Base-by-base conservation (phyloP, 2,329 filamentous ascomycete species). In the Nothomitra cinnamomea region DNA sequence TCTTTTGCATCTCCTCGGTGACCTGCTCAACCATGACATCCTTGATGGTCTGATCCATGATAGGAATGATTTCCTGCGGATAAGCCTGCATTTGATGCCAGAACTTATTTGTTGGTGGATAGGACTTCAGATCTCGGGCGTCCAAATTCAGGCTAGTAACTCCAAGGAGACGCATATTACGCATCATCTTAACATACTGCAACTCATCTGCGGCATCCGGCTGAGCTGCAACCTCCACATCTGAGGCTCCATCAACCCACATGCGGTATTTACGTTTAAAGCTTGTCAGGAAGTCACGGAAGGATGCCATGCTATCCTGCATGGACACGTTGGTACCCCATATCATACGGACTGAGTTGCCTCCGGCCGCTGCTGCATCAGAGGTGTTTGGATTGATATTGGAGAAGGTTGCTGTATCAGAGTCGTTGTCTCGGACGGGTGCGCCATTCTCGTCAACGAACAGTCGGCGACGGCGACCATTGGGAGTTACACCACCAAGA, bases 261-360 rank as follows among this genome's bases (percentile, higher is more conserved):
- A 96, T 79, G 58, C 92, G 86, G 64, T 98, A 96, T 68, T 95
- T 95, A 60, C 80, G 82, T 56, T 88, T 87, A 61, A 92, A 98
- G 65, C 94, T 94, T 64, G 82, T 80, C 25, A 98, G 72, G 63
- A 98, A 98, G 58, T 92, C 88, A 63, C 92, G 90, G 73, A 95
- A 94, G 0, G 82, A 76, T 52, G 81, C 79, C 66, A 94, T 85
- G 0, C 87, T 88, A 65, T 96, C 89, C 56, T 87, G 80, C 53
- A 98, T 84, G 3, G 90, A 95, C 51, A 98, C 86, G 40, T 94
- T 96, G 43, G 92, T 98, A 66, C 92, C 92, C 92, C 92, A 98
- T 58, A 98, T 90, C 55, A 94, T 79, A 60, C 84, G 81, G 54
- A 83, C 83, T 40, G 85, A 86, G 55, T 79, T 79, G 1, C 89